phyloP scores from a whole-genome alignment of 2,329 filamentous ascomycete species.

The Trichoderma sp. region DNA sequence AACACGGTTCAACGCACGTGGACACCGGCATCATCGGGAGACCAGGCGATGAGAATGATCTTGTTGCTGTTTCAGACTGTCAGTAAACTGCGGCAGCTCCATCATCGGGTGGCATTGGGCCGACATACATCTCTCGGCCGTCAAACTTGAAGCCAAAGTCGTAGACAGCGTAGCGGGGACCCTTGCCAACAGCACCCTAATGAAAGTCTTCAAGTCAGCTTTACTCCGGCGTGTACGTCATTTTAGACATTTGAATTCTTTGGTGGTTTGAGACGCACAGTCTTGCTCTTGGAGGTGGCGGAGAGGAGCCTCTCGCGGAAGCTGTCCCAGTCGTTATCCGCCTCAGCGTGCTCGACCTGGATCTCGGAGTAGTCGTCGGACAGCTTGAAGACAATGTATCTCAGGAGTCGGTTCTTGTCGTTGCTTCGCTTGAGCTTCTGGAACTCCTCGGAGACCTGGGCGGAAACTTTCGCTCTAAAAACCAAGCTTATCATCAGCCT shows the following conservation, averaged over 20 bases:
- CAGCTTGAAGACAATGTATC: conserved; percentile 88
- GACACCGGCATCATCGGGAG: conserved; percentile 75
- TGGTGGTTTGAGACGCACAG: conserved; percentile 44
- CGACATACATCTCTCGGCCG: conserved; percentile 68
- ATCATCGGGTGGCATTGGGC: not conserved
- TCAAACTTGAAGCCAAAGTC: conserved; percentile 75
- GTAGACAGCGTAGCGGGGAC: conserved; percentile 80
- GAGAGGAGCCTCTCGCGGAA: conserved; percentile 76
- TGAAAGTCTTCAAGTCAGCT: not conserved
- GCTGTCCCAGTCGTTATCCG: conserved; percentile 63
- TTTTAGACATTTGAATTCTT: not conserved
- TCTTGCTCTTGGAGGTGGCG: conserved; percentile 70
- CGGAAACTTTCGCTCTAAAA: conserved; percentile 16
- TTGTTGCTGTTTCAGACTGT: conserved; percentile 58
- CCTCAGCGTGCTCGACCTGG: conserved; percentile 71
- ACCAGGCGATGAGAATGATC: conserved; percentile 77
- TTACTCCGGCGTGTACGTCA: not conserved
- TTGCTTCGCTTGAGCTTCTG: conserved; percentile 20
- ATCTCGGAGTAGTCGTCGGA: conserved; percentile 80
- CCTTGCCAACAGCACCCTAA: conserved; percentile 60
- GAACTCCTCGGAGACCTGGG: conserved; percentile 61
- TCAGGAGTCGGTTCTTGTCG: conserved; percentile 43
- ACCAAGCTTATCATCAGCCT: not conserved
- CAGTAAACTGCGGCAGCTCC: conserved; percentile 22
- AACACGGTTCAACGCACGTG: conserved; percentile 54